A percentile compares a stretch with the other conserved stretches of the same genome.
phyloP scores from a whole-genome alignment of 768 basidiomycete species.

The Tricholomella constricta region DNA sequence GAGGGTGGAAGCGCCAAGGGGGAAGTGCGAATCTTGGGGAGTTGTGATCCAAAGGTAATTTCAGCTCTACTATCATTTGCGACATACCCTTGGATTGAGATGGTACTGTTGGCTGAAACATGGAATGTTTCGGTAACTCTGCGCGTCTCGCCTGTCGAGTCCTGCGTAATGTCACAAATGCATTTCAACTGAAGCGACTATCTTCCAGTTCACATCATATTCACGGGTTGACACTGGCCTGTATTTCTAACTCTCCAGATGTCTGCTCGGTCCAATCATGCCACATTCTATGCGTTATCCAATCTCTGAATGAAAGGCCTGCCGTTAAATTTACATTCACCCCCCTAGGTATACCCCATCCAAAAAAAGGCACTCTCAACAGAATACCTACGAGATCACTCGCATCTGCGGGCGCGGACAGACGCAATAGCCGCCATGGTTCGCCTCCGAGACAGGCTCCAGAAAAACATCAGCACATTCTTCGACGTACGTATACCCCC shows the following conservation, averaged over 20 bases:
- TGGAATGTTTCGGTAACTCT: no score
- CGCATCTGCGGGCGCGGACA: conserved; percentile 87
- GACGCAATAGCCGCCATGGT: conserved; percentile 71
- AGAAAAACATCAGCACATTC: conserved; percentile 59
- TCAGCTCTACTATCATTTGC: no score
- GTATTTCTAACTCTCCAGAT: no score
- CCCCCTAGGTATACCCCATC: conserved; percentile 76
- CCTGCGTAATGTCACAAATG: no score
- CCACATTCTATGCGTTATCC: no score
- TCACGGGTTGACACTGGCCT: no score
- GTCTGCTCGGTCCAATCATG: no score
- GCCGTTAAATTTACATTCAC: not conserved
- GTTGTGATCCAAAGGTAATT: conserved; percentile 48
- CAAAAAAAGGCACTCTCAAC: conserved; percentile 83
- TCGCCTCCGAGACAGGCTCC: conserved; percentile 63
- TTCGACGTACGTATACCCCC: conserved; percentile 60
- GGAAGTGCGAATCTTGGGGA: conserved; percentile 43
- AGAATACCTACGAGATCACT: conserved; percentile 82
- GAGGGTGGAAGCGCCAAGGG: conserved; percentile 7
- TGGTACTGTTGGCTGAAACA: not conserved
- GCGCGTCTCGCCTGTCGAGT: no score
- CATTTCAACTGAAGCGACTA: no score
- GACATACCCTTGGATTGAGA: no score
- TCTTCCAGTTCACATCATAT: no score
- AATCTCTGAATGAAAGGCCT: no score